Conservation (phyloP, 1,139 yeast species). For the Suhomyces anneliseae region DNA sequence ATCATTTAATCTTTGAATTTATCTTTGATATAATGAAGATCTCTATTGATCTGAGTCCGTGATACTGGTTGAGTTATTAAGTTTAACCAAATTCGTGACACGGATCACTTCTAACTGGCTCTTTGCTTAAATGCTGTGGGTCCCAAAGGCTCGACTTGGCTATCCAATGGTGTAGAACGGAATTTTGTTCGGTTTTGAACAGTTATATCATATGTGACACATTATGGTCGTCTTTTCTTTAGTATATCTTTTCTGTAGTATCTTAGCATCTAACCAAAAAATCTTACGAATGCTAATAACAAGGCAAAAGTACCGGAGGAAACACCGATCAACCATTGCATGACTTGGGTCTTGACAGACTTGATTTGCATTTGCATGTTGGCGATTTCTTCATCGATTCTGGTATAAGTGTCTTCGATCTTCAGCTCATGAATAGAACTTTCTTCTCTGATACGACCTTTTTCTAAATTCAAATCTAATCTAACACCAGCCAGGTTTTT, state of each 20-base stretch:
- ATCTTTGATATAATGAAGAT: too few relatives aligned
- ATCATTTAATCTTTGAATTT: too few relatives aligned
- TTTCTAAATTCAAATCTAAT: constrained; percentile 85
- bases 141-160: too few relatives aligned
- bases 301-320: constrained; percentile 97
- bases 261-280: constrained; percentile 47
- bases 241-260: not conserved
- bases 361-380: constrained; percentile 95
- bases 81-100: too few relatives aligned
- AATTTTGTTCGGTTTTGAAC: too few relatives aligned
- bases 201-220: too few relatives aligned
- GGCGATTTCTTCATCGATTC: constrained; percentile 93
- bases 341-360: constrained; percentile 90
- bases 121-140: too few relatives aligned
- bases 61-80: too few relatives aligned
- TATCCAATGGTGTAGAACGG: too few relatives aligned
- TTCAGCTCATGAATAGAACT: constrained; percentile 88
- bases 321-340: constrained; percentile 98
- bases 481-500: constrained; percentile 89
- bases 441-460: constrained; percentile 94
- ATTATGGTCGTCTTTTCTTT: not conserved
- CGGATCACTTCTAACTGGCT: too few relatives aligned
- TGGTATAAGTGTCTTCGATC: constrained; percentile 90
- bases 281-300: constrained; percentile 84
- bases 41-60: too few relatives aligned